phyloP scores from a whole-genome alignment of 169 alveolate species.

The Pseudocohnilembus persalinus region DNA sequence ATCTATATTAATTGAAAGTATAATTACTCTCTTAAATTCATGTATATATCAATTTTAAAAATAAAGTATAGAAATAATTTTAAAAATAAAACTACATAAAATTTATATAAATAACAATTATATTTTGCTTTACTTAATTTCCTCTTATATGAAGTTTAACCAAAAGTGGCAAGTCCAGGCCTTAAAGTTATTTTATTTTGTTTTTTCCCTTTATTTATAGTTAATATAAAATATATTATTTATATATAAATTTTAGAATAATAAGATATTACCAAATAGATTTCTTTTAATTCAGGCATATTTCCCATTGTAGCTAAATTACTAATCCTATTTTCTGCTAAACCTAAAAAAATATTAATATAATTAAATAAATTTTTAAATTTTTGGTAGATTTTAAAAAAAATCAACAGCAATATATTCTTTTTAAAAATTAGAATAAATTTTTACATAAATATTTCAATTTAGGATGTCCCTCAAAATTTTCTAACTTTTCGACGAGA shows the following conservation, averaged over 20 bases:
- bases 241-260: too few relatives aligned
- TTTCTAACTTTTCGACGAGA: constrained; percentile 39
- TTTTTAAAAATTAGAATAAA: too few relatives aligned
- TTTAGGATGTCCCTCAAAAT: constrained; percentile 40
- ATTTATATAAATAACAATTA: background rate
- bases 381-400: too few relatives aligned
- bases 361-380: too few relatives aligned
- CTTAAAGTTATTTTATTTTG: constrained; percentile 27
- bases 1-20: constrained; percentile 12
- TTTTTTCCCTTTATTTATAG: background rate
- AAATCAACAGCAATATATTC: too few relatives aligned
- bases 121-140: constrained; percentile 18
- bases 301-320: constrained; percentile 11
- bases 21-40: too few relatives aligned
- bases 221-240: too few relatives aligned
- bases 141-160: constrained; percentile 23
- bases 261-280: constrained; percentile 11
- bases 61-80: too few relatives aligned
- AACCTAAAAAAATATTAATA: background rate
- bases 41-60: too few relatives aligned
- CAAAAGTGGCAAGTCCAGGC: constrained; percentile 29
- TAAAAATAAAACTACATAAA: too few relatives aligned
- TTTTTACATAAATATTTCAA: constrained; percentile 3
- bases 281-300: constrained; percentile 40
- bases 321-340: constrained; percentile 29